Base-by-base conservation (phyloP, 2,329 filamentous ascomycete species). In the Beauveria asiatica region DNA sequence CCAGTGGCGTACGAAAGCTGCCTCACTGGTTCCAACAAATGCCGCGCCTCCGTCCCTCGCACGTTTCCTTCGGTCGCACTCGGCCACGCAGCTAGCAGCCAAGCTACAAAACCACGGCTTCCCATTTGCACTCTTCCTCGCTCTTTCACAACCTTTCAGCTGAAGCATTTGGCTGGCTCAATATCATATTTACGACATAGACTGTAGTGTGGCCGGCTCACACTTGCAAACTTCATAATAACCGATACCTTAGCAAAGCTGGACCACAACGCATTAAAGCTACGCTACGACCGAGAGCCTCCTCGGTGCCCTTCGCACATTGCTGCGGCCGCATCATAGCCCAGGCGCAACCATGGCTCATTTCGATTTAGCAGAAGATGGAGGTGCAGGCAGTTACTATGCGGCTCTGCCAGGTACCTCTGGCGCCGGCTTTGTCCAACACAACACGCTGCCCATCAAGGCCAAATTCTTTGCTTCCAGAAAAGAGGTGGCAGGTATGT, bases 401-500 rank as follows among this genome's bases (percentile, higher is more conserved):
- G 68, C 70, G 25, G 54, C 67, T 3, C 63, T 75, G 56, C 73
- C 73, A 7, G 72, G 72, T 50, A 70, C 72, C 3, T 64, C 62
- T 16, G 62, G 65, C 41, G 65, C 62, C 6, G 66, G 62, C 9
- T 70, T 70, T 57, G 67, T 74, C 11, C 59, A 64, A 19, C 65
- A 70, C 48, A 72, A 75, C 46, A 65, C 65, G 57, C 72, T 72
- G 10, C 62, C 67, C 0, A 64, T 74, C 62, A 74, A 75, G 62
- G 66, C 65, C 30, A 53, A 2, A 67, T 66, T 37, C 61, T 74
- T 59, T 21, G 57, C 63, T n/a, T 59, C 64, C 2, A 61, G 64
- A 10, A 63, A 64, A 55, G 68, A 70, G 39, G 62, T 66, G 17
- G 61, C 65, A 52, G 73, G 73, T 70, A 67, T 50, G 45, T 41